phyloP scores from a whole-genome alignment of 257 asterid genomes.

The Gardenia jasminoides region DNA sequence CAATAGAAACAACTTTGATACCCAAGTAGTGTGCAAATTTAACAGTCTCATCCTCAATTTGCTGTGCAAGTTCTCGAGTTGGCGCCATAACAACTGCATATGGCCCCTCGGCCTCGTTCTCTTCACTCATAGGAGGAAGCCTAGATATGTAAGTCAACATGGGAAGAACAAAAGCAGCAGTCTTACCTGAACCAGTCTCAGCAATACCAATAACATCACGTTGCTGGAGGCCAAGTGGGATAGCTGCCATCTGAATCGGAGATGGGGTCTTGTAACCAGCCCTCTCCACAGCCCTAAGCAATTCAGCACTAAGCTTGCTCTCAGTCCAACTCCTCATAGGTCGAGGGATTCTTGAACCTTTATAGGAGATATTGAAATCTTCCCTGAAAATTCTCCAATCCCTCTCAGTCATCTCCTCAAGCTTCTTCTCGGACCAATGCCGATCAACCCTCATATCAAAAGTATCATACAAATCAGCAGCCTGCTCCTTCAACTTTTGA shows the following conservation, averaged over 20 bases:
- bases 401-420: constrained; percentile 38
- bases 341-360: constrained; percentile 35
- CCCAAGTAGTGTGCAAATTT: constrained; percentile 34
- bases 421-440: constrained; percentile 37
- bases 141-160: constrained; percentile 33
- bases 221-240: constrained; percentile 38
- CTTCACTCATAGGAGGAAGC: constrained; percentile 33
- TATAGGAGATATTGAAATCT: constrained; percentile 32
- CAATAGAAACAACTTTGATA: constrained; percentile 33
- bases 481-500: constrained; percentile 27
- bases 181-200: constrained; percentile 37
- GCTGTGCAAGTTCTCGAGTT: constrained; percentile 36
- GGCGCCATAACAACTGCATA: constrained; percentile 43
- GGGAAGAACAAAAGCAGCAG: constrained; percentile 32
- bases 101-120: constrained; percentile 35
- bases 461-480: constrained; percentile 28
- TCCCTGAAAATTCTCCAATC: constrained; percentile 41
- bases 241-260: constrained; percentile 37
- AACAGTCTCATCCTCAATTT: constrained; percentile 39
- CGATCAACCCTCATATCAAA: constrained; percentile 38
- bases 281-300: constrained; percentile 32
- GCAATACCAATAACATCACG: constrained; percentile 36
- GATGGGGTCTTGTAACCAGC: constrained; percentile 35
- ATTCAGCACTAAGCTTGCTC: constrained; percentile 26
- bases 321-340: constrained; percentile 36